phyloP scores from a whole-genome alignment of 805 yeast genomes.

The Candida maris region DNA sequence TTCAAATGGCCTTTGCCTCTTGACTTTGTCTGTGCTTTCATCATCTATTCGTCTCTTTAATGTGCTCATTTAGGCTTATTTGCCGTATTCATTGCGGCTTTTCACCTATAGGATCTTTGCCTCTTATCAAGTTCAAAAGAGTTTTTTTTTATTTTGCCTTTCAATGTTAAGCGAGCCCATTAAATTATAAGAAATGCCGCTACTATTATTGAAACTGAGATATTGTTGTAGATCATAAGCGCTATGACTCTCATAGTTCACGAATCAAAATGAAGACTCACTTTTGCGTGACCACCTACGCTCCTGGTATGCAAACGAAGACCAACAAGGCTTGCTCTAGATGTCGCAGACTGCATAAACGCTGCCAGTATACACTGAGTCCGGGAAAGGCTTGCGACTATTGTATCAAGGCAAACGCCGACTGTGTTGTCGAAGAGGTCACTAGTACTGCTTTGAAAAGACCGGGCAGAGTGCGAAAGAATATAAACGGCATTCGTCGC shows the following conservation, averaged over 20 bases:
- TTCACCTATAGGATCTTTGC: too few relatives aligned
- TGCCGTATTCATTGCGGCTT: too few relatives aligned
- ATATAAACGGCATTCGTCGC: background rate
- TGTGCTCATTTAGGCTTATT: conserved; percentile 4
- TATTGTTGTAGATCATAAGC: too few relatives aligned
- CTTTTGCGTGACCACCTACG: conserved; percentile 17
- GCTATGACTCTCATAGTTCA: too few relatives aligned
- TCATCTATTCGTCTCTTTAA: conserved; percentile 3
- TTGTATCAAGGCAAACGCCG: conserved; percentile 10
- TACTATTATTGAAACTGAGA: too few relatives aligned
- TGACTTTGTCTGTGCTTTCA: background rate
- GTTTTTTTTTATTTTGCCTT: background rate
- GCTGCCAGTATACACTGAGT: conserved; percentile 15
- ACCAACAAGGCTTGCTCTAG: conserved; percentile 24
- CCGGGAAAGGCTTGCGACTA: conserved; percentile 11
- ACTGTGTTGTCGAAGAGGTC: conserved; percentile 5
- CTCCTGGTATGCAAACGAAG: conserved; percentile 12
- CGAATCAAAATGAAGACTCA: conserved; percentile 7
- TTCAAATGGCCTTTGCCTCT: conserved; percentile 1
- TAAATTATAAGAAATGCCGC: too few relatives aligned
- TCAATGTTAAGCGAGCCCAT: too few relatives aligned
- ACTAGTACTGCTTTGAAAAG: background rate
- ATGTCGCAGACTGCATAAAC: conserved; percentile 25
- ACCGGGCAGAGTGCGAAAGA: background rate
- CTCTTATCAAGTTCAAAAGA: too few relatives aligned